Evolutionary conservation across 2,329 filamentous ascomycete genomes (phyloP).

Genomic region (Seiridium unicorne): DNA sequence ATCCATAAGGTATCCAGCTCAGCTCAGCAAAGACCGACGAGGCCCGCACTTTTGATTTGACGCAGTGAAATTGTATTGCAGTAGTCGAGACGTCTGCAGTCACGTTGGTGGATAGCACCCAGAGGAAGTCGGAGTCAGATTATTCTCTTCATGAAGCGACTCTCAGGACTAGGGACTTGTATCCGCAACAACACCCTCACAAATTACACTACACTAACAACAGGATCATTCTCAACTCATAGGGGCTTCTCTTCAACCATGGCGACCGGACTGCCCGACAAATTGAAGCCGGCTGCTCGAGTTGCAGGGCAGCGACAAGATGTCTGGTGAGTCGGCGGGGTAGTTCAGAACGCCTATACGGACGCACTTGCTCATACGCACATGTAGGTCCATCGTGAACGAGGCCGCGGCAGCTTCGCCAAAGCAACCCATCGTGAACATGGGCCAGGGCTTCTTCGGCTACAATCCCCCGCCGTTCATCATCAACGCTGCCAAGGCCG

Average conservation of each 20-base stretch:
- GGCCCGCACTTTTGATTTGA: too few species aligned
- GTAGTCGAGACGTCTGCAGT: neutral
- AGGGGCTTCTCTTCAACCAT: constrained; percentile 33
- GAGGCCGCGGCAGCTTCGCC: constrained; percentile 63
- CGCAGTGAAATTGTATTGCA: neutral
- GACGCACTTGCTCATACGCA: constrained; percentile 46
- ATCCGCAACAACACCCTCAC: neutral
- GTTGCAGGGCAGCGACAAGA: constrained; percentile 49
- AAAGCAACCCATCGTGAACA: constrained; percentile 63
- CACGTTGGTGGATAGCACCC: neutral
- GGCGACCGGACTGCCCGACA: constrained; percentile 35
- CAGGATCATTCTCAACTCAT: neutral
- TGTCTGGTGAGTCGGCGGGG: constrained; percentile 46
- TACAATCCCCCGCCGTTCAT: constrained; percentile 95
- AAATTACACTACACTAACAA: neutral
- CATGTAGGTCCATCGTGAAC: constrained; percentile 61
- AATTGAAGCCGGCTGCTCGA: constrained; percentile 48
- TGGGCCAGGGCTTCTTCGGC: constrained; percentile 75
- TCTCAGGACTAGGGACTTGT: constrained; percentile 8
- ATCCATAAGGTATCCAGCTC: too few species aligned
- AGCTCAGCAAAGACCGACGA: too few species aligned
- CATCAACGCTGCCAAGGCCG: constrained; percentile 84
- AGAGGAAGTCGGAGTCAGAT: neutral
- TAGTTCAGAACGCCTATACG: neutral
- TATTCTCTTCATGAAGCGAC: constrained; percentile 17